A percentile compares a stretch with the other conserved stretches of the same genome.
phyloP scores from a whole-genome alignment of 1,284 basidiomycete species.

The Xanthoconium separans region DNA sequence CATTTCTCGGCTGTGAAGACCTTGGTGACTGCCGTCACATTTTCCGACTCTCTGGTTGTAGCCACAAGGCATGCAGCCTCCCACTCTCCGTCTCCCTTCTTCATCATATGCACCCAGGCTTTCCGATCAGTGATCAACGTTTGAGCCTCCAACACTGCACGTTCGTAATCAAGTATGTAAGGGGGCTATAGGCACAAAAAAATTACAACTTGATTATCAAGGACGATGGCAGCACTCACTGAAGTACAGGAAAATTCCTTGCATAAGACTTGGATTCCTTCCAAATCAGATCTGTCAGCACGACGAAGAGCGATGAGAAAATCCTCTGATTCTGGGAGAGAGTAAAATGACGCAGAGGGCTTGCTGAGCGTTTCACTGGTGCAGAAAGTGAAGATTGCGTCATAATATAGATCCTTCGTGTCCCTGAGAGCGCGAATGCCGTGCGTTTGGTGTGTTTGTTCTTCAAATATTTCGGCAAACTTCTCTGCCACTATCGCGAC shows the following conservation, averaged over 20 bases:
- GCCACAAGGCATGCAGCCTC: constrained; percentile 66
- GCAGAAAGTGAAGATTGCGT: constrained; percentile 58
- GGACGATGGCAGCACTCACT: constrained; percentile 37
- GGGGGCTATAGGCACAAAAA: constrained; percentile 41
- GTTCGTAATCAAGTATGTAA: constrained; percentile 44
- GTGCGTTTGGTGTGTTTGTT: constrained; percentile 28
- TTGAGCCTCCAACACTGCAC: constrained; percentile 51
- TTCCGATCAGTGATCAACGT: constrained; percentile 46
- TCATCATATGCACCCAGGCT: constrained; percentile 61
- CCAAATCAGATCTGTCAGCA: constrained; percentile 44
- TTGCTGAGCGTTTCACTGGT: constrained; percentile 42
- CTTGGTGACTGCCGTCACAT: constrained; percentile 48
- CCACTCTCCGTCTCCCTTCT: constrained; percentile 19
- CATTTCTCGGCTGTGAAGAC: constrained; percentile 45
- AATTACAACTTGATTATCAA: constrained; percentile 3
- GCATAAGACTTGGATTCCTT: constrained; percentile 47
- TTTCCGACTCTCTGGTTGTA: constrained; percentile 40
- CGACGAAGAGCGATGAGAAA: constrained; percentile 40
- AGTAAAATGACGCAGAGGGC: constrained; percentile 24
- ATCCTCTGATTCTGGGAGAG: constrained; percentile 16
- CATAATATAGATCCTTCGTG: constrained; percentile 51
- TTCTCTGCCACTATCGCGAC: constrained; percentile 44
- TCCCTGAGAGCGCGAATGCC: constrained; percentile 30
- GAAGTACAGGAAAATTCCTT: constrained; percentile 56
- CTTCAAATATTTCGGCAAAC: constrained; percentile 51